Evolutionary conservation across 768 basidiomycete genomes (phyloP), one percentile per base, ranked within the genome.

Genomic region (Neoboletus magnificus): DNA sequence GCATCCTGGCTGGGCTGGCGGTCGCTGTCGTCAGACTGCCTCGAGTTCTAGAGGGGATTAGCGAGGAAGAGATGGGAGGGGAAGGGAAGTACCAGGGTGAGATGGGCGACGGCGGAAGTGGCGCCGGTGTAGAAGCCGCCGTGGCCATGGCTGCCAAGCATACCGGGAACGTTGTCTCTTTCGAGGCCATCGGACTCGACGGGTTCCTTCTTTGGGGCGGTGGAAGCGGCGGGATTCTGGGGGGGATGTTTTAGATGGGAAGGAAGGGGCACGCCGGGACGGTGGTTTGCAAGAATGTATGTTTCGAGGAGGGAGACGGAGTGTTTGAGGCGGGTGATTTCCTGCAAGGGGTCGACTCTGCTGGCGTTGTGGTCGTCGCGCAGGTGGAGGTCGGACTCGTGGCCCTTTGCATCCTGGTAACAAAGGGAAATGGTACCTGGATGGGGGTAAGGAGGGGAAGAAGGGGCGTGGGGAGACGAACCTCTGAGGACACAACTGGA

Each of bases 401-500:
- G 82, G 51, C 81, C 84, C 68, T 82, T 76, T 55, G 80, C 81
- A 74, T 87, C 84, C 65, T 89, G 86, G 75, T 91, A 91, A 74
- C 90, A 93, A 63, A 80, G 80, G 35, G 87, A 82, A 64, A 87
- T 83, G 35, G 91, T 92, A 54, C 91, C 89, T 91, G 66, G 55
- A 55, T 61, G 55, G 60, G 58, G 43, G 53, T 37, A 41, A 63
- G 51, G 49, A 35, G 42, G 55, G 56, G 48, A 59, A 47, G 55
- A 57, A 40, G 52, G 50, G 46, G 15, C 18, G 5, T 10, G 37
- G 50, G 50, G 50, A 51, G 49, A 74, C 81, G 56, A 51, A 85
- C 89, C 91, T 74, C 91, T 78, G 61, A 92, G 76, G 44, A 92
- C 89, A 70, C 91, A 93, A 20, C 88, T 90, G 4, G 90, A 91